Base-by-base conservation (phyloP, 2,329 filamentous ascomycete genomes). In the Epichloe hybrida region DNA sequence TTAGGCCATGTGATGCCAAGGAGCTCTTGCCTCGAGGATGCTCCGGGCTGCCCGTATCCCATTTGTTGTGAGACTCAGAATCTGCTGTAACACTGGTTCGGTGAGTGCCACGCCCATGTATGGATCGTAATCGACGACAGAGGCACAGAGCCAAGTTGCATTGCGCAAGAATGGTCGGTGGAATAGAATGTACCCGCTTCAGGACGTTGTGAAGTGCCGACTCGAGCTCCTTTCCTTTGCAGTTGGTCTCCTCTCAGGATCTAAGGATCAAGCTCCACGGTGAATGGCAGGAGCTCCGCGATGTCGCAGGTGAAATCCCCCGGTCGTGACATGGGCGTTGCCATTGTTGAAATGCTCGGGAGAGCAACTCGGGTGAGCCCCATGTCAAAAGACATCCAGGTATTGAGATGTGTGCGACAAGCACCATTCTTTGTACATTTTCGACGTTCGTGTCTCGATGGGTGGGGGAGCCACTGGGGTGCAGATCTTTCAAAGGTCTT, bases 1-100 rank as follows among this genome's bases (percentile, higher is more conserved):
- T n/a, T n/a, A 80, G 31, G 75, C 75, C 44, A 77, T 71, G 52
- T 81, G 77, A 56, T 80, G 78, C 77, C 77, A 81, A 0, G 77
- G 76, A 3, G 67, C 65, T 12, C 66, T 64, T 9, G 63, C 61
- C 2, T 67, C 64, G 0, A 74, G 63, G 58, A 79, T 71, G 5
- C 60, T 61, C 5, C 69, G 66, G 0, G 76, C 73, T 0, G 73
- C 72, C 21, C 66, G 63, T 9, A 80, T 68, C 0, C 71, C 75
- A 21, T 61, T 63, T 3, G 68, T 65, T 0, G 70, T 67, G 3
- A 80, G 63, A 0, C 62, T 62, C 3, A 80, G 67, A 11, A 80
- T 68, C 7, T 67, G 66, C 13, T 75, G 72, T 2, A 72, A 66
- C 0, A 73, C 63, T 0, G 63, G 58, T 1, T 62, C 62, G 0